Base-by-base conservation (phyloP, 202 grass and related monocot genomes). In the Digitaria exilis region DNA sequence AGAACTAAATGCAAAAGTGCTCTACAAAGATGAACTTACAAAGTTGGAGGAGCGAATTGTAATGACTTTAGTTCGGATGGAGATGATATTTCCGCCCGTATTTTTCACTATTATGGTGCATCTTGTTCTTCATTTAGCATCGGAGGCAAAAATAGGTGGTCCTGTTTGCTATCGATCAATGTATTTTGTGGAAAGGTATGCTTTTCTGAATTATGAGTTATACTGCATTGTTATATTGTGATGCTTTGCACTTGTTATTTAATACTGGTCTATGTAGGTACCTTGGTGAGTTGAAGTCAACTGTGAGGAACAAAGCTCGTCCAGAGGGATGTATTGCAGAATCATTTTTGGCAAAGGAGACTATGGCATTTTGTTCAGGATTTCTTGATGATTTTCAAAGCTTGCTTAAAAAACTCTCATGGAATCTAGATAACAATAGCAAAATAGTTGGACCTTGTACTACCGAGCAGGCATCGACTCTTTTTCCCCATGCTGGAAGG, bases 91-190 rank as follows among this genome's bases (percentile, higher is more conserved):
- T 28, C 65, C 34, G 1, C 83, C 50, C 45, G 43, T n/a, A 21
- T 86, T 86, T 75, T 88, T 85, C 44, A 81, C 64, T 5, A 35
- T 85, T 22, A 82, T 89, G 51, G 82, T 85, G 21, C 69, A 85
- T 70, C 69, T 89, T 4, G 42, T 42, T 61, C 30, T 77, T 44
- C 87, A 89, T 61, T 19, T 80, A 61, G 67, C 55, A 50, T 21
- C 64, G 0, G 24, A 88, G 42, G 73, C 45, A n/a, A 84, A 83
- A 65, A 41, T 88, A 61, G 81, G 39, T 16, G 75, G 66, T 5
- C 31, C 55, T 26, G 7, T 80, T 0, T 65, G 66, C 9, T 78
- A 82, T 21, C 5, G 80, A 42, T 84, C 63, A 2, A 79, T 88
- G 73, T 84, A 83, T 42, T 81, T 68, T 54, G 16, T 73, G 49